phyloP scores from a whole-genome alignment of 148 eudicot genomes.

The Chenopodium album region DNA sequence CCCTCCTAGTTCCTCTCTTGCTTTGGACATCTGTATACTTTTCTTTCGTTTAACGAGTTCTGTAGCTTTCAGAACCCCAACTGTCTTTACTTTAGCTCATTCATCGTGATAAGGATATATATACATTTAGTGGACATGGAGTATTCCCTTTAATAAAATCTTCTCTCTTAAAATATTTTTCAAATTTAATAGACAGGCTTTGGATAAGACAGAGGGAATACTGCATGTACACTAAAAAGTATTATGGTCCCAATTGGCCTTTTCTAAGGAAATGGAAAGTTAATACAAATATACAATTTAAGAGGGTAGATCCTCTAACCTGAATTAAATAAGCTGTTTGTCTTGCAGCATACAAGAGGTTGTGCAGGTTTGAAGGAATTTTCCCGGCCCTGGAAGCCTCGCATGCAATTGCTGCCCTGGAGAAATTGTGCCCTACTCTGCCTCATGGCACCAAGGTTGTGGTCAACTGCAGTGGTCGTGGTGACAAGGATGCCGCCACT shows the following conservation, averaged over 20 bases:
- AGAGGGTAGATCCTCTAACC: neutral
- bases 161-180: neutral
- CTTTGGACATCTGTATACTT: too few species aligned
- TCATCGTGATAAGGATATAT: neutral
- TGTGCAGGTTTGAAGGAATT: slow-evolving; percentile 75
- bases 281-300: neutral
- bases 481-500: slow-evolving; percentile 61
- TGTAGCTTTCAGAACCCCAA: neutral
- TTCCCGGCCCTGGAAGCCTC: slow-evolving; percentile 74
- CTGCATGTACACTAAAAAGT: neutral
- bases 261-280: neutral
- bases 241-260: neutral
- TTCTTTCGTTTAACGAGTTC: neutral
- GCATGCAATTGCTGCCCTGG: slow-evolving; percentile 70
- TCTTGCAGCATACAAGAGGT: slow-evolving; percentile 51
- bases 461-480: slow-evolving; percentile 61
- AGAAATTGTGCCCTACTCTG: slow-evolving; percentile 60
- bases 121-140: neutral
- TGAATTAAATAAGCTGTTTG: neutral
- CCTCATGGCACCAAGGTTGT: slow-evolving; percentile 60
- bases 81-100: neutral
- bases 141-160: neutral
- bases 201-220: neutral
- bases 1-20: too few species aligned
- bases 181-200: neutral